Percentiles rank a stretch among this genome's conserved stretches.
Evolutionary conservation across 1,139 yeast genomes (phyloP).

Genomic region (Geotrichum aggregatum): DNA sequence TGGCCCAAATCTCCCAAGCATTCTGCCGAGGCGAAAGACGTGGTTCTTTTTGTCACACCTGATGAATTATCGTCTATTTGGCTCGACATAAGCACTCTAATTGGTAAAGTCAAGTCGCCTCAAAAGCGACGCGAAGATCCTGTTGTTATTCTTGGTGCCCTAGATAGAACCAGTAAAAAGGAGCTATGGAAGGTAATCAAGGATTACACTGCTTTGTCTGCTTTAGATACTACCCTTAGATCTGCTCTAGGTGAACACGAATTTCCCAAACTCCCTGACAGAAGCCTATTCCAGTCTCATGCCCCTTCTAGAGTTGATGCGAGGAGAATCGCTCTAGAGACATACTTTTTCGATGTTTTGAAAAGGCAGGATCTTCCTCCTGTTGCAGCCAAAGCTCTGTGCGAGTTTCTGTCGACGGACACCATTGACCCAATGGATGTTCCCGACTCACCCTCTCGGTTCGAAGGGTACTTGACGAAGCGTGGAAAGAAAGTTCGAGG

Average conservation of each 20-base stretch:
- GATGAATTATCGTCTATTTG: constrained; percentile 60
- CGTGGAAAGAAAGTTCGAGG: constrained; percentile 57
- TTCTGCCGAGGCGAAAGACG: constrained; percentile 2
- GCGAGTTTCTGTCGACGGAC: constrained; percentile 66
- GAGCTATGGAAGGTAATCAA: constrained; percentile 74
- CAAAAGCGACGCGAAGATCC: constrained; percentile 49
- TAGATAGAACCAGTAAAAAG: constrained; percentile 55
- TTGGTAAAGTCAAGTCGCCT: constrained; percentile 37
- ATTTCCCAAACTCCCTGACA: constrained; percentile 57
- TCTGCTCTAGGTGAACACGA: constrained; percentile 49
- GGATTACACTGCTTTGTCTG: constrained; percentile 50
- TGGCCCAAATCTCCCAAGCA: constrained; percentile 4
- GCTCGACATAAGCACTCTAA: constrained; percentile 55
- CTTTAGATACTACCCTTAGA: constrained; percentile 56
- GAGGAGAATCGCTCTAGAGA: constrained; percentile 53
- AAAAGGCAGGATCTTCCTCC: constrained; percentile 57
- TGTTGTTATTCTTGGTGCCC: constrained; percentile 55
- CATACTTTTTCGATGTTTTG: constrained; percentile 54
- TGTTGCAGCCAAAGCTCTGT: constrained; percentile 50
- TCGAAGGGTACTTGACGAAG: constrained; percentile 67
- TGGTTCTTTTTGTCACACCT: constrained; percentile 55
- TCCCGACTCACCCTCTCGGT: constrained; percentile 52
- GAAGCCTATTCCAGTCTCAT: constrained; percentile 50
- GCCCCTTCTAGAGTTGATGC: constrained; percentile 64
- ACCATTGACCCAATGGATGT: constrained; percentile 62